Base-by-base conservation (phyloP, 208 protist genomes). In the Leishmania tropica region DNA sequence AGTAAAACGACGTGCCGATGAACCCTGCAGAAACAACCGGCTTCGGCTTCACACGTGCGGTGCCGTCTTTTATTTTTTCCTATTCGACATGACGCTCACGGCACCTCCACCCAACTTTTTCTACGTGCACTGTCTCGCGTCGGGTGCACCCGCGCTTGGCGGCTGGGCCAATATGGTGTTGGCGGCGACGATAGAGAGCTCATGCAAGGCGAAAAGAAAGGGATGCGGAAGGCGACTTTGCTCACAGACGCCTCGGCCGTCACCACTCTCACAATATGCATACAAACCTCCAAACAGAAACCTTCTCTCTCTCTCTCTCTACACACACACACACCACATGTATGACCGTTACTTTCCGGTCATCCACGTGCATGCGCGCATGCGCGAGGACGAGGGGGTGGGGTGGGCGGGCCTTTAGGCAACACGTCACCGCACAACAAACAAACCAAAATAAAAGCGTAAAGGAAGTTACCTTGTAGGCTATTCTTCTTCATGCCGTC, bases 381-480 rank as follows among this genome's bases (percentile, higher is more conserved):
- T 45, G 71, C n/a, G n/a, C 45, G 71, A 37, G 47, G 45, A 56
- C 10, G 47, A 56, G 47, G 47, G 8, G 53, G 40, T 42, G 7
- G 47, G 21, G 68, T 42, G 8, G 31, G 13, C 3, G 31, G 17
- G 15, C 62, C 62, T 72, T 72, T 31, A 6, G 40, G 40, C 31
- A 42, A 72, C 40, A 7, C 31, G 48, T 37, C 37, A 17, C 67
- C 10, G 40, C 40, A 72, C 67, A n/a, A 21, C 47, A 76, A 58
- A 28, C 47, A 51, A 60, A 70, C 31, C 37, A 56, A 79, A 73
- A 65, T 48, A 86, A 21, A 80, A 83, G 67, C 68, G 74, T 19
- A 83, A 79, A 70, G 42, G 8, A 51, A 58, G 11, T 15, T 15
- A 15, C 48, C 2, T 58, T 42, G 3, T 48, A 7, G 31, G 11